A percentile compares a stretch with the other conserved stretches of the same genome.
Evolutionary conservation across 371 early-diverging fungal genomes (phyloP).

Genomic region (Rhizomucor pusillus): DNA sequence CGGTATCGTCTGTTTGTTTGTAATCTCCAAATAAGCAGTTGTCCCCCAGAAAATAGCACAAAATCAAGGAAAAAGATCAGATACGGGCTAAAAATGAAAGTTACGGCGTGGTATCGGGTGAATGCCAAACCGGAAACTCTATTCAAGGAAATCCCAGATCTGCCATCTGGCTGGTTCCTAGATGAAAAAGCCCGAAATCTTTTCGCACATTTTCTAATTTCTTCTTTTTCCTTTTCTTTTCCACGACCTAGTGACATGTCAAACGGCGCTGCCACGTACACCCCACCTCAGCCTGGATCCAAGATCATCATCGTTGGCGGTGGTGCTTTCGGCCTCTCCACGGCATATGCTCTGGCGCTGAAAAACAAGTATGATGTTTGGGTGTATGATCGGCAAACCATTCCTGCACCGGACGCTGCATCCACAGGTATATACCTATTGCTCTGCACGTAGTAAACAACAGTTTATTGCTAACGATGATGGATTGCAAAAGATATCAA

Average conservation of each 20-base stretch:
- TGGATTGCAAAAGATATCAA: slow-evolving; percentile 33
- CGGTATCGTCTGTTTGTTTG: no score
- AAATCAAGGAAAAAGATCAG: no score
- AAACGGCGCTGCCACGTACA: not conserved
- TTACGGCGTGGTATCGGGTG: no score
- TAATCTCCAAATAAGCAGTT: no score
- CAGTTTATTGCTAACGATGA: not conserved
- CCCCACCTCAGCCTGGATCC: slow-evolving; percentile 20
- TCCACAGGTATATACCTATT: slow-evolving; percentile 26
- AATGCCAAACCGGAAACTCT: no score
- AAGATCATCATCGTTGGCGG: slow-evolving; percentile 53
- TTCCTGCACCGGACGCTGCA: slow-evolving; percentile 47
- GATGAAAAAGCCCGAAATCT: no score
- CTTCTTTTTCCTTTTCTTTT: not conserved
- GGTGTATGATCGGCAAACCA: slow-evolving; percentile 40
- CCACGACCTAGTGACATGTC: not conserved
- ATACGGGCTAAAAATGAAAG: no score
- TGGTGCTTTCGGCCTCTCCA: slow-evolving; percentile 51
- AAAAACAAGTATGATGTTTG: slow-evolving; percentile 29
- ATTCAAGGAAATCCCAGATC: no score
- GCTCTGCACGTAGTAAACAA: not conserved
- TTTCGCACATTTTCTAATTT: no score
- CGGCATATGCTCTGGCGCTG: slow-evolving; percentile 38
- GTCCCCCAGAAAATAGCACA: no score
- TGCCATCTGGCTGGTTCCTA: no score